Evolutionary conservation across 2,329 filamentous ascomycete species (phyloP).

Genomic region (Myrmaecium sp.): DNA sequence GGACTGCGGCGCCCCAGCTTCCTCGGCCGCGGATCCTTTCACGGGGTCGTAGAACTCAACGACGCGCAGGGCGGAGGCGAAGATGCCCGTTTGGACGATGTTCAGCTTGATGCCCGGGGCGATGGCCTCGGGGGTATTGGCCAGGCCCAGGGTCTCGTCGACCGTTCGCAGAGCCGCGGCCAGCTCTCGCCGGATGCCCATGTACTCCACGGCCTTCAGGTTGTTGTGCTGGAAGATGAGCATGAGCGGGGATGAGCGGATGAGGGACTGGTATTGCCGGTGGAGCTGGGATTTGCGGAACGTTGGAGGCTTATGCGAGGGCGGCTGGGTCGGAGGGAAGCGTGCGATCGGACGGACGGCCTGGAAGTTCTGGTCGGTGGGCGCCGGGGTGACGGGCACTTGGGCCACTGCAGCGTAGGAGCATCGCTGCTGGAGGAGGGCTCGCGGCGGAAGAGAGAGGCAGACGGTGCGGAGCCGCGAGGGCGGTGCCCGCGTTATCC

Average conservation of each 20-base stretch:
- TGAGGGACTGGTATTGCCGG: slow-evolving; percentile 71
- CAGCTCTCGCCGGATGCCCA: slow-evolving; percentile 54
- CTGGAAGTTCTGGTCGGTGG: slow-evolving; percentile 31
- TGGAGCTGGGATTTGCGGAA: slow-evolving; percentile 81
- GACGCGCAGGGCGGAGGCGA: slow-evolving; percentile 67
- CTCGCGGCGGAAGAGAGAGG: no score
- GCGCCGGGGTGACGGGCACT: slow-evolving; percentile 34
- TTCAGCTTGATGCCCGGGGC: slow-evolving; percentile 55
- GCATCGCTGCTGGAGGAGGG: slow-evolving; percentile 18
- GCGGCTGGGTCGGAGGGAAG: slow-evolving; percentile 56
- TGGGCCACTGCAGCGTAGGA: slow-evolving; percentile 33
- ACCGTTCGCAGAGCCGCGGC: slow-evolving; percentile 42
- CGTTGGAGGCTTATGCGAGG: slow-evolving; percentile 71
- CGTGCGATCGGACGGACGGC: slow-evolving; percentile 29
- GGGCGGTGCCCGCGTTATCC: no score
- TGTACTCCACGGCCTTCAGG: slow-evolving; percentile 57
- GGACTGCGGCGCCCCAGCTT: no score
- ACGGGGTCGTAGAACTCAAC: slow-evolving; percentile 56
- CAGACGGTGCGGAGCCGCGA: no score
- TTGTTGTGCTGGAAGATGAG: slow-evolving; percentile 77
- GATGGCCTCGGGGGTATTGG: slow-evolving; percentile 27
- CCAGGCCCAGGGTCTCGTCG: slow-evolving; percentile 54
- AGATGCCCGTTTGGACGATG: slow-evolving; percentile 77
- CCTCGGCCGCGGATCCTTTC: slow-evolving; percentile 19
- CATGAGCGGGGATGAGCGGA: slow-evolving; percentile 70